Evolutionary conservation across 139 green algal species (phyloP), one percentile per base, ranked within the genome.

Genomic region (Desmodesmus armatus): DNA sequence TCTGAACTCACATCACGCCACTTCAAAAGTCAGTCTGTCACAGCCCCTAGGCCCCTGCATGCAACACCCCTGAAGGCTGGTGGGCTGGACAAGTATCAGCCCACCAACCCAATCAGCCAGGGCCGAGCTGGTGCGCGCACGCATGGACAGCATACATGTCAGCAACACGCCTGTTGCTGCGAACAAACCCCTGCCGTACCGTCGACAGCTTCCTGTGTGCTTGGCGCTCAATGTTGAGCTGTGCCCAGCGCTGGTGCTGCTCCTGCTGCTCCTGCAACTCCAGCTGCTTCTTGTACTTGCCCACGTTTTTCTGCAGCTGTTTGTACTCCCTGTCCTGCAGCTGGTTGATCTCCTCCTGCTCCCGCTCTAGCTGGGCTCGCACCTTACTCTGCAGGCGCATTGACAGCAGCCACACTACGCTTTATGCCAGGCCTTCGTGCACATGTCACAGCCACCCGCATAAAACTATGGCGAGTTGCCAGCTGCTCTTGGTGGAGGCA

Each of bases 241-340:
- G 76, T 55, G 71, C 76, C 76, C 76, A 82, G 25, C 47, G 44
- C 76, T 82, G 55, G 25, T 82, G 76, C 55, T 82, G 76, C 76
- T 43, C 25, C 55, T 82, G 76, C 55, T 82, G 76, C 53, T 72
- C 55, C 55, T 27, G 17, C 23, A 72, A 27, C 31, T 82, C 76
- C 55, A 82, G 55, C 55, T 39, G 31, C 55, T 72, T 53, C 76
- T 82, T 82, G 76, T 82, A 82, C 55, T 82, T 82, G 53, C 37
- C 53, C 27, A 55, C 55, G 19, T 23, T 71, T 33, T 86, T 80
- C 11, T 17, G 75, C 78, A 95, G 91, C 70, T 92, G 94, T 43
- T 91, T 91, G 91, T 99, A 99, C 37, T 82, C 55, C 44, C 90
- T 83, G 55, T 99, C 96, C 21, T 80, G 88, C 90, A 98, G 88